Evolutionary conservation across 1,284 basidiomycete species (phyloP).

Genomic region (Trichosporon asahii): DNA sequence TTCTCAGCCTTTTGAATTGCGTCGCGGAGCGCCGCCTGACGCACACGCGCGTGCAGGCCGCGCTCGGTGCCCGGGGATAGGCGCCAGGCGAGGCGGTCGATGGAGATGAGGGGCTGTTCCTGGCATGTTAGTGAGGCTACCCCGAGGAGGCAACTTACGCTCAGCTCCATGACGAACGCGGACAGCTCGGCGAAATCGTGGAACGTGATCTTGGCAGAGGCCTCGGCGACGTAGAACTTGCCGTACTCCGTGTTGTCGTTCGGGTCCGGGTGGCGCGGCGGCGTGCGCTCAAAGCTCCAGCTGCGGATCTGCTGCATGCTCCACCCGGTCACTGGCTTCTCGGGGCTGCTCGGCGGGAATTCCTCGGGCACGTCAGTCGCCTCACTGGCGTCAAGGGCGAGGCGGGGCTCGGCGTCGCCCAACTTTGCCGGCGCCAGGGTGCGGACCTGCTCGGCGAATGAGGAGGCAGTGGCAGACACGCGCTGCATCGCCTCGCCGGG

Average conservation of each 20-base stretch:
- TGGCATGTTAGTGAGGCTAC: background rate
- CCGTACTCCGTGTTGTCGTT: background rate
- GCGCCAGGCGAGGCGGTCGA: conserved; percentile 12
- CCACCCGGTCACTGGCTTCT: conserved; percentile 22
- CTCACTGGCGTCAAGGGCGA: conserved; percentile 12
- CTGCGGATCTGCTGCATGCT: conserved; percentile 18
- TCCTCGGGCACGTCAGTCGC: conserved; percentile 13
- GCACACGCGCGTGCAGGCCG: conserved; percentile 10
- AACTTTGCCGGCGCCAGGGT: background rate
- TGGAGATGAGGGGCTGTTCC: background rate
- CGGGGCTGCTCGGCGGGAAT: background rate
- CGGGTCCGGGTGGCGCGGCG: background rate
- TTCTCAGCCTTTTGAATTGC: conserved; percentile 18
- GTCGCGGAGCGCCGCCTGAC: conserved; percentile 16
- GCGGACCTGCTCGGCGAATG: background rate
- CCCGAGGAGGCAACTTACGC: no score
- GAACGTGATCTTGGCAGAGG: conserved; percentile 11
- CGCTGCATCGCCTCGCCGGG: background rate
- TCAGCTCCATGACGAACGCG: background rate
- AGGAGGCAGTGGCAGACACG: background rate
- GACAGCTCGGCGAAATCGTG: conserved; percentile 19
- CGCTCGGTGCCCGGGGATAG: conserved; percentile 1
- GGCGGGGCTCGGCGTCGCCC: background rate
- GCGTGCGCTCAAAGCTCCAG: background rate
- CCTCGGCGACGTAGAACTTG: conserved; percentile 12